A percentile compares a stretch with the other conserved stretches of the same genome.
Evolutionary conservation across 2,329 filamentous ascomycete genomes (phyloP).

Genomic region (Zopfia rhizophila): DNA sequence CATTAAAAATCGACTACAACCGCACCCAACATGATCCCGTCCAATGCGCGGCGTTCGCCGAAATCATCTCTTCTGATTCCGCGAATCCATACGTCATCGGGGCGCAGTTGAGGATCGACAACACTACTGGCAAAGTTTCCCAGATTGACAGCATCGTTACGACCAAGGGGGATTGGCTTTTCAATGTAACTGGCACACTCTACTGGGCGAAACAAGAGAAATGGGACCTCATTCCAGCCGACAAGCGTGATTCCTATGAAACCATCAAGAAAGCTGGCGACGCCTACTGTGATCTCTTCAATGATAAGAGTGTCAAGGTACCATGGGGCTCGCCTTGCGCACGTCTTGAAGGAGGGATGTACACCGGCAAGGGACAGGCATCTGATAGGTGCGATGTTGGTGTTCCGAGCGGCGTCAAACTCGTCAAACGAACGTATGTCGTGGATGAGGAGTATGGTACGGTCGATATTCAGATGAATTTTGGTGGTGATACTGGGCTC

Average conservation of each 20-base stretch:
- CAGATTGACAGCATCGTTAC: slow-evolving; percentile 40
- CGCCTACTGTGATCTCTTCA: slow-evolving; percentile 41
- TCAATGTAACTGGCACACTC: slow-evolving; percentile 41
- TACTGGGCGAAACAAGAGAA: slow-evolving; percentile 38
- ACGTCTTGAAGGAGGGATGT: slow-evolving; percentile 38
- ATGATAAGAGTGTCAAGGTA: slow-evolving; percentile 36
- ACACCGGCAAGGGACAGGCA: slow-evolving; percentile 38
- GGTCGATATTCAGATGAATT: slow-evolving; percentile 44
- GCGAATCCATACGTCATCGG: slow-evolving; percentile 41
- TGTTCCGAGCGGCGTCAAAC: slow-evolving; percentile 38
- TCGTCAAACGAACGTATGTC: slow-evolving; percentile 42
- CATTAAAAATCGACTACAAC: slow-evolving; percentile 36
- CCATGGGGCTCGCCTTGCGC: slow-evolving; percentile 43
- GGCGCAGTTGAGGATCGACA: slow-evolving; percentile 37
- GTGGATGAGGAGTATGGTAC: slow-evolving; percentile 44
- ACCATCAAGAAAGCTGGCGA: slow-evolving; percentile 40
- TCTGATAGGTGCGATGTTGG: slow-evolving; percentile 40
- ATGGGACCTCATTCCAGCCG: slow-evolving; percentile 32
- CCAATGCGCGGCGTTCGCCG: slow-evolving; percentile 41
- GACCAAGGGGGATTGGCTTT: slow-evolving; percentile 42
- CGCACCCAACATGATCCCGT: slow-evolving; percentile 37
- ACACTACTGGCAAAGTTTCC: slow-evolving; percentile 30
- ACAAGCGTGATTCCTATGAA: slow-evolving; percentile 30
- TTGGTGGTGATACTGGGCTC: slow-evolving; percentile 33
- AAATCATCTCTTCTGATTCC: slow-evolving; percentile 38